Evolutionary conservation across 306 rosid genomes (phyloP).

Genomic region (Cucumis sativus): Cucumber_9930_V3 NC_026661.2:11471001-11471500

Average conservation of each 20-base stretch:
- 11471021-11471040: constrained; percentile 9
- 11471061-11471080: constrained; percentile 16
- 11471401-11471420: too few species aligned
- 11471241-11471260: neutral
- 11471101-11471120: constrained; percentile 27
- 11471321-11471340: too few species aligned
- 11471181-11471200: constrained; percentile 25
- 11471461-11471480: too few species aligned
- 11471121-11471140: constrained; percentile 24
- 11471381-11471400: too few species aligned
- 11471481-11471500: too few species aligned
- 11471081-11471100: constrained; percentile 21
- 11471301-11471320: constrained; percentile 8
- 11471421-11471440: too few species aligned
- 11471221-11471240: constrained; percentile 21
- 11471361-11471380: too few species aligned
- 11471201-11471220: constrained; percentile 15
- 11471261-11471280: constrained; percentile 3
- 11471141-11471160: constrained; percentile 20
- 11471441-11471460: too few species aligned
- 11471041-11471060: constrained; percentile 7
- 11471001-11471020: constrained; percentile 25
- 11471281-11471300: constrained; percentile 14
- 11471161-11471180: constrained; percentile 14
- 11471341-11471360: too few species aligned